Evolutionary conservation across 2,329 filamentous ascomycete species (phyloP), one percentile per base, ranked within the genome.

Genomic region (Cladosporium sp.): DNA sequence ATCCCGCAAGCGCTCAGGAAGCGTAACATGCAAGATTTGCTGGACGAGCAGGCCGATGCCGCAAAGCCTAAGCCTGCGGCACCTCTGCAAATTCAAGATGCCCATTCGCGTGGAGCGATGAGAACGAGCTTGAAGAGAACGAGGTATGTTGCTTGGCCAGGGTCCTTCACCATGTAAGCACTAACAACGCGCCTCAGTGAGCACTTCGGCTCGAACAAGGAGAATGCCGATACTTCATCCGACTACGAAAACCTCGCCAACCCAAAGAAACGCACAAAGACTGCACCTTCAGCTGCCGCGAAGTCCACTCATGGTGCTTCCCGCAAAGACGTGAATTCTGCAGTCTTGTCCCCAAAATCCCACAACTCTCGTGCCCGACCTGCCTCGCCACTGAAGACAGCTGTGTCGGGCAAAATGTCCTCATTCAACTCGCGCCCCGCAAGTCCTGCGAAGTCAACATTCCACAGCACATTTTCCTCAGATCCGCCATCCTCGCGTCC

Each of bases 1-100:
- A 93, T 97, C 49, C 93, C 93, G 7, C 80, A 83, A 61, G 79
- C 84, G 13, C 73, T 95, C 58, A 84, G 92, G 55, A 87, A 86
- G 64, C 78, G 83, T 56, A 95, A 82, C 53, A 92, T 98, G 78
- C 83, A 84, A 52, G 91, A 95, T 42, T 76, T 97, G 8, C 68
- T 91, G 5, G 74, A 80, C 41, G 80, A 79, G 57, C 70, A 81
- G 59, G 59, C 64, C 14, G 59, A 64, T 49, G 65, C 60, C 55
- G 45, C 58, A 33, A 63, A 58, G 22, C 62, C 57, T 4, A 52
- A 55, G 14, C 44, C 53, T 18, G 46, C 56, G 19, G 54, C 49
- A 35, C 52, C 52, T 35, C 53, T 54, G n/a, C 45, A 51, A n/a
- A 46, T 46, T 10, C 41, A 38, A 18, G 19, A 41, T 22, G 35